A percentile compares a stretch with the other conserved stretches of the same genome.
Evolutionary conservation across 2,329 filamentous ascomycete genomes (phyloP).

Genomic region (Talaromyces marneffei): DNA sequence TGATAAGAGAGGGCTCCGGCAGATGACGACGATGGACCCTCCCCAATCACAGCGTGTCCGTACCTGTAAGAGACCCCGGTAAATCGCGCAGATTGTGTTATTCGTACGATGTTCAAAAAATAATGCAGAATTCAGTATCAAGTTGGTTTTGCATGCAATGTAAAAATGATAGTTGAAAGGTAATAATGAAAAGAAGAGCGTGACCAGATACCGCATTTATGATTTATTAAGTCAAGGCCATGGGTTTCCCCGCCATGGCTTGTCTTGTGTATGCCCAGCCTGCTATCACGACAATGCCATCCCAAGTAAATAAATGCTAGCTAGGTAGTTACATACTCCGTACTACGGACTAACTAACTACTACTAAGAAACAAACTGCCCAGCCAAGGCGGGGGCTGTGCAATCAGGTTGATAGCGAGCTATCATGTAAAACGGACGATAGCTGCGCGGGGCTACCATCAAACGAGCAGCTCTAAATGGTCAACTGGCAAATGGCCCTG

Average conservation of each 20-base stretch:
- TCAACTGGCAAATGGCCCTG: neutral
- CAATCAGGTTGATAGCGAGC: neutral
- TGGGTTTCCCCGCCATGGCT: neutral
- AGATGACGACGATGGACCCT: neutral
- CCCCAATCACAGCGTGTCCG: neutral
- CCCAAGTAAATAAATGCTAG: neutral
- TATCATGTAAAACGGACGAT: neutral
- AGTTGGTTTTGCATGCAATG: neutral
- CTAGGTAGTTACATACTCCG: too few relatives aligned
- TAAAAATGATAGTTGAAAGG: neutral
- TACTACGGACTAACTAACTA: too few relatives aligned
- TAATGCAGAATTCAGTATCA: neutral
- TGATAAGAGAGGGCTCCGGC: neutral
- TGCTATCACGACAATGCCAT: neutral
- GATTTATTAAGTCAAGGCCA: neutral
- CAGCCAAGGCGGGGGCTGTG: neutral
- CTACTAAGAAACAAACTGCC: too few relatives aligned
- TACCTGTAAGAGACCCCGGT: neutral
- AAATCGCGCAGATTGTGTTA: neutral
- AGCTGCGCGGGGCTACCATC: neutral
- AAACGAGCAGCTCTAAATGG: neutral
- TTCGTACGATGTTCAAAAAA: neutral
- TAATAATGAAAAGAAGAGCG: neutral
- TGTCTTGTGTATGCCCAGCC: conserved; percentile 1
- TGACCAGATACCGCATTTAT: neutral